Conservation (phyloP, 106 monocot species). For the Allium fistulosum region DNA sequence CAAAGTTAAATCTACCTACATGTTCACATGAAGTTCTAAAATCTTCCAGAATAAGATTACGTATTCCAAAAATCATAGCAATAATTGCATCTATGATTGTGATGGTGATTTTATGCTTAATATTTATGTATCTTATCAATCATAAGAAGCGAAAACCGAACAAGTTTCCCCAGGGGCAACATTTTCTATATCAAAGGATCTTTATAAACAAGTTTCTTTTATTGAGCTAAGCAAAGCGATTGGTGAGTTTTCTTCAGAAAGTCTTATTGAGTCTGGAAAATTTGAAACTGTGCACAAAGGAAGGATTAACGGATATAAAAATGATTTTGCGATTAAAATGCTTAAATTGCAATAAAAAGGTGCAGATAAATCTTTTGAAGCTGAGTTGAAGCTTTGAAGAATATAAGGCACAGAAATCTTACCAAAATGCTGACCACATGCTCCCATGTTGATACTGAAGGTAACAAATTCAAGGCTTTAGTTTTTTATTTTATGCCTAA, state of each 20-base stretch:
- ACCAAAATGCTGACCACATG: slow-evolving; percentile 28
- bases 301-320: not conserved
- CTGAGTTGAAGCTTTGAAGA: slow-evolving; percentile 8
- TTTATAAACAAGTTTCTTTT: slow-evolving; percentile 7
- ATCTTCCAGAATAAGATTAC: not conserved
- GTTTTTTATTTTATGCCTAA: slow-evolving; percentile 40
- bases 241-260: slow-evolving; percentile 18
- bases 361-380: not conserved
- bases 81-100: slow-evolving; percentile 4
- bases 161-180: not conserved
- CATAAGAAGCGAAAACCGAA: slow-evolving; percentile 1
- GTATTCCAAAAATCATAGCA: not conserved
- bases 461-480: slow-evolving; percentile 36
- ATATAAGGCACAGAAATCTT: slow-evolving; percentile 13
- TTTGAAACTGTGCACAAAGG: no score
- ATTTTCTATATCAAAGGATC: not conserved
- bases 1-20: slow-evolving; percentile 1
- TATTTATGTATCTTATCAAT: not conserved
- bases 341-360: slow-evolving; percentile 3
- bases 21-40: slow-evolving; percentile 1
- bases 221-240: slow-evolving; percentile 15
- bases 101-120: no score
- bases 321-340: slow-evolving; percentile 9
- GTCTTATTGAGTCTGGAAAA: slow-evolving; percentile 18
- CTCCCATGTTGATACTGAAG: slow-evolving; percentile 21